Base-by-base conservation (phyloP, 306 rosid genomes). In the Sindora glabra region DNA sequence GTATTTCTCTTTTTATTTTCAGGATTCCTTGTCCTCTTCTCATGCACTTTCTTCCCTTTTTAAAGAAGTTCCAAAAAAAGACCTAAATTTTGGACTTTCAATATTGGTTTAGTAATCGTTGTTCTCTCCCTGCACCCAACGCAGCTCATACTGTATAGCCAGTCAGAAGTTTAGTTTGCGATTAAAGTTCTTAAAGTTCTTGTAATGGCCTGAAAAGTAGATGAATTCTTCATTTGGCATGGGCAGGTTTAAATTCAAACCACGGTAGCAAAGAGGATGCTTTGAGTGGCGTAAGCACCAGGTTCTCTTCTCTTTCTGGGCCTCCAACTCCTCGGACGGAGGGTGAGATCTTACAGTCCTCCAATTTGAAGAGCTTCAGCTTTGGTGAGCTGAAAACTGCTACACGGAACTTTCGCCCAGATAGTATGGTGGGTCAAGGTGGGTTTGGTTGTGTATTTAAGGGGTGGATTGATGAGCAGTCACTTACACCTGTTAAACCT, bases 381-480 rank as follows among this genome's bases (percentile, higher is more conserved):
- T 89, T 78, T 12, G 73, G 70, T 74, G 95, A 89, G 64, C 94
- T 94, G 27, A 89, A 59, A 74, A 81, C 72, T 10, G 90, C 99
- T 69, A 94, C 99, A 23, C 73, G 95, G 67, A 94, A 94, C 80
- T 94, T 94, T 56, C 95, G 99, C 25, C 99, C 99, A 0, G 99
- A 94, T 49, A 94, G 99, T 80, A 78, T 94, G 76, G 79, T 94
- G 8, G 99, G 99, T 11, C 97, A 94, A 78, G 99, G 99, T 0
- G 99, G 99, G 10, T 94, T 94, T 62, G 99, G 99, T 32, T 65
- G 74, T 52, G 99, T 94, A 16, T 94, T 86, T 24, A 94, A 94
- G 50, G 99, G 99, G 3, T 94, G 99, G 99, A 62, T 94, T 5
- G 99, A 94, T 77, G 97, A 84, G 76, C 76, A 82, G 34, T 40